Conservation (phyloP, 2,329 filamentous ascomycete species). For the Fusarium sp. region DNA sequence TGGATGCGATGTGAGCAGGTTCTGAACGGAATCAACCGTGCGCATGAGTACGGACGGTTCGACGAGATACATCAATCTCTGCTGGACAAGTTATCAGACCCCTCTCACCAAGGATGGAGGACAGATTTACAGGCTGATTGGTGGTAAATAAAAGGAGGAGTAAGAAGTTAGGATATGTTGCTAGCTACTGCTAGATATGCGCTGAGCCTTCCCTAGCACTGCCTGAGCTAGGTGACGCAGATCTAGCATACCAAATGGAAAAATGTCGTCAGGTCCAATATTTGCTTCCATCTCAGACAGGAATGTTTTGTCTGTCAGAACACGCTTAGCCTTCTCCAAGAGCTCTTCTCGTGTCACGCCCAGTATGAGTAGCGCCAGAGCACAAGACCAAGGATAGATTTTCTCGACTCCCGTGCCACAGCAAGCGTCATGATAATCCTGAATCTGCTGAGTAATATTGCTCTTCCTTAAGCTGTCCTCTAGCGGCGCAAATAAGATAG, state of each 20-base stretch:
- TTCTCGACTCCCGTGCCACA: background rate
- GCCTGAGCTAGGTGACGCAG: background rate
- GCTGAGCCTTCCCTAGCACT: background rate
- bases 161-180: background rate
- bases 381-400: background rate
- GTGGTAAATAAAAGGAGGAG: background rate
- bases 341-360: background rate
- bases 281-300: background rate
- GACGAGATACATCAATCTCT: background rate
- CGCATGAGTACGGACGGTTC: background rate
- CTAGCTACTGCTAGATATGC: background rate
- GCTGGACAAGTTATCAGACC: background rate
- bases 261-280: background rate
- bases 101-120: background rate
- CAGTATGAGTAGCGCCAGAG: background rate
- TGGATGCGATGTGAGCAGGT: slow-evolving; percentile 3
- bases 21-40: background rate
- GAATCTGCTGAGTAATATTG: background rate
- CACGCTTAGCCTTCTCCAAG: background rate
- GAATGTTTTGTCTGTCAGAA: background rate
- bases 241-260: background rate
- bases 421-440: background rate
- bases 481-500: fast-evolving
- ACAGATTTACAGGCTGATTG: background rate
- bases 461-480: background rate